Percentiles rank a stretch among this genome's conserved stretches.
These are phyloP conservation scores for Talaromyces sp. DNA, from an alignment of 2,329 filamentous ascomycete genomes.

Conservation along the genomic window DNA sequence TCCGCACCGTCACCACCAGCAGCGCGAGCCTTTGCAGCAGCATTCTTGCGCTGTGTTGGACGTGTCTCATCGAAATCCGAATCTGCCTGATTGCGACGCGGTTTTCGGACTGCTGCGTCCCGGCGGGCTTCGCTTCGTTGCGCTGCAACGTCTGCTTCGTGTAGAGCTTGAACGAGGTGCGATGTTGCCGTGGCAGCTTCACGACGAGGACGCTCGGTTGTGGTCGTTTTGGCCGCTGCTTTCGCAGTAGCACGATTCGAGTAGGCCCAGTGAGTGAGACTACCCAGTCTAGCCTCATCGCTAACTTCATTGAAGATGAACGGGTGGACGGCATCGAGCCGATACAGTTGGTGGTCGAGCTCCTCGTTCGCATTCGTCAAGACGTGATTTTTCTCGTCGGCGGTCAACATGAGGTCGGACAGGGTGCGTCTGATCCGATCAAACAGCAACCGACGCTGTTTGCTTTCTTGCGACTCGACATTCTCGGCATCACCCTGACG, in stretches of 20 bases:
- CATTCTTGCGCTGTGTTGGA: slow-evolving; percentile 54
- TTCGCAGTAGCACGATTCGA: slow-evolving; percentile 68
- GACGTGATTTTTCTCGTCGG: slow-evolving; percentile 98
- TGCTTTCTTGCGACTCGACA: slow-evolving; percentile 36
- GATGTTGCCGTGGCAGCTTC: slow-evolving; percentile 66
- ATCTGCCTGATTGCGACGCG: slow-evolving; percentile 67
- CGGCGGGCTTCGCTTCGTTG: slow-evolving; percentile 75
- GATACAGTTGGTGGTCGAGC: slow-evolving; percentile 75
- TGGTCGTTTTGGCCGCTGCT: slow-evolving; percentile 55
- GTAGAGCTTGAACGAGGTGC: slow-evolving; percentile 63
- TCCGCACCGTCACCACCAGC: slow-evolving; percentile 21
- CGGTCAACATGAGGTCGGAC: slow-evolving; percentile 78
- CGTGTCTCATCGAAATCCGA: slow-evolving; percentile 72
- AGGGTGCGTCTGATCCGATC: slow-evolving; percentile 74
- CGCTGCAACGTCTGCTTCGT: slow-evolving; percentile 79
- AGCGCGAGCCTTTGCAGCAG: slow-evolving; percentile 49
- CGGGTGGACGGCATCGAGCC: slow-evolving; percentile 83
- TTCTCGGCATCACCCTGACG: slow-evolving; percentile 25
- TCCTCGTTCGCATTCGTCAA: slow-evolving; percentile 89
- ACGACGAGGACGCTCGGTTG: slow-evolving; percentile 68
- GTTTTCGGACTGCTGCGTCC: slow-evolving; percentile 76
- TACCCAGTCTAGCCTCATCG: slow-evolving; percentile 90
- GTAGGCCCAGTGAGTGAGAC: slow-evolving; percentile 91
- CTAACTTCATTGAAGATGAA: slow-evolving; percentile 86
- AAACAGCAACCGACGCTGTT: slow-evolving; percentile 64